These are phyloP conservation scores for Saccharomyces mikatae DNA, from an alignment of 805 yeast species.

Conservation along the genomic window DNA sequence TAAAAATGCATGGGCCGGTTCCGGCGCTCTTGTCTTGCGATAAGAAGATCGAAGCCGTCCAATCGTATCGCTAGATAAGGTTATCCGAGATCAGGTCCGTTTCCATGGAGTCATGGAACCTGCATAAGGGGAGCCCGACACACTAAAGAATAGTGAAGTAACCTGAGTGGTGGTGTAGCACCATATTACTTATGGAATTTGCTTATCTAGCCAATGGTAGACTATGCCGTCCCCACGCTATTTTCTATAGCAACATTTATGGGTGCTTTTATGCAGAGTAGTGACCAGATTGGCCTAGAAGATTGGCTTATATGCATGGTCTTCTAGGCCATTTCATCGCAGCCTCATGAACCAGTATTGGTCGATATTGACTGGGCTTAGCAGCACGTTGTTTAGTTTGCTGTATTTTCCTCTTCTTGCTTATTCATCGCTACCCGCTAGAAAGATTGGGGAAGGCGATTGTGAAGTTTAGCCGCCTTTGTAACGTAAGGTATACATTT, in stretches of 20 bases:
- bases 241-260: not conserved
- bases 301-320: not conserved
- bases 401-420: not conserved
- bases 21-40: not conserved
- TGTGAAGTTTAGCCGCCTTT: not conserved
- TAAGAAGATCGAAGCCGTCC: not conserved
- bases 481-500: not conserved
- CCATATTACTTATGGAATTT: not conserved
- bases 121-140: not conserved
- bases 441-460: not conserved
- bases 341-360: not conserved
- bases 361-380: not conserved
- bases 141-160: not conserved
- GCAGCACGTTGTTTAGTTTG: not conserved
- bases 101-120: not conserved
- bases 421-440: not conserved
- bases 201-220: not conserved
- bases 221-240: not conserved
- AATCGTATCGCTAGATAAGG: not conserved
- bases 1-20: not conserved
- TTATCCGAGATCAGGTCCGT: not conserved
- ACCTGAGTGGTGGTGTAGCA: not conserved
- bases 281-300: not conserved
- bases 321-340: not conserved
- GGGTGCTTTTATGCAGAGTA: not conserved